Conservation (phyloP, 495 filamentous ascomycete species). For the Aspergillus haitiensis region DNA sequence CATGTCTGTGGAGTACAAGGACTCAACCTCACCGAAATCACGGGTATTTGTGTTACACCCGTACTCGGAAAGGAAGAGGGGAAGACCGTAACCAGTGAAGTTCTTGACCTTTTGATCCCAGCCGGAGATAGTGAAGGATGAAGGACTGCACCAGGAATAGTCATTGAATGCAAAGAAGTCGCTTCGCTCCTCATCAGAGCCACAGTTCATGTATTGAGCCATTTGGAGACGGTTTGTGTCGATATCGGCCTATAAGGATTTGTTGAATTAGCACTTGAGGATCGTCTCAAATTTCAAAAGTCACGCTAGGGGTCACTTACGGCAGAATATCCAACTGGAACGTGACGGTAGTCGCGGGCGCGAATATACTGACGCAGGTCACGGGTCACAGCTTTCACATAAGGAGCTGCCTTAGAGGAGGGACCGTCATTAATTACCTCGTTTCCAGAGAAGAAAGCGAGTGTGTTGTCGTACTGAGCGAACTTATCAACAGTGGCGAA, state of each 20-base stretch:
- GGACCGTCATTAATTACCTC: slow-evolving; percentile 88
- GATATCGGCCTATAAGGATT: slow-evolving; percentile 57
- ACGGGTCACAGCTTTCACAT: slow-evolving; percentile 90
- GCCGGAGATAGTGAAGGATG: slow-evolving; percentile 71
- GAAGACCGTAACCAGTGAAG: slow-evolving; percentile 86
- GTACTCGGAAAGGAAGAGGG: slow-evolving; percentile 94
- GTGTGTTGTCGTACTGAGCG: slow-evolving; percentile 80
- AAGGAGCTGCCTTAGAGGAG: slow-evolving; percentile 74
- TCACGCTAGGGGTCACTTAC: slow-evolving; percentile 22
- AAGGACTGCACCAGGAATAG: slow-evolving; percentile 93
- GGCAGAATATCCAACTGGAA: slow-evolving; percentile 94
- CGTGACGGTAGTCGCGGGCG: slow-evolving; percentile 67
- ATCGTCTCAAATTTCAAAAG: slow-evolving; percentile 32
- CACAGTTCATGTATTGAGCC: slow-evolving; percentile 94
- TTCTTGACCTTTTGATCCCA: slow-evolving; percentile 92
- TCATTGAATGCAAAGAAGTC: slow-evolving; percentile 99
- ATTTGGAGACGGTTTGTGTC: slow-evolving; percentile 84
- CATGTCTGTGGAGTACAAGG: slow-evolving; percentile 85
- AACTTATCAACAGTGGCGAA: slow-evolving; percentile 93
- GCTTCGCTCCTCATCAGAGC: slow-evolving; percentile 75
- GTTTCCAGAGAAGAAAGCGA: slow-evolving; percentile 96
- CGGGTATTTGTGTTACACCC: slow-evolving; percentile 83
- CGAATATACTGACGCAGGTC: slow-evolving; percentile 88
- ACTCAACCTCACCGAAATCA: slow-evolving; percentile 73
- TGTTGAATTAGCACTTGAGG: slow-evolving; percentile 4